Evolutionary conservation across 768 basidiomycete genomes (phyloP).

Genomic region (Tricholoma flavovirens): DNA sequence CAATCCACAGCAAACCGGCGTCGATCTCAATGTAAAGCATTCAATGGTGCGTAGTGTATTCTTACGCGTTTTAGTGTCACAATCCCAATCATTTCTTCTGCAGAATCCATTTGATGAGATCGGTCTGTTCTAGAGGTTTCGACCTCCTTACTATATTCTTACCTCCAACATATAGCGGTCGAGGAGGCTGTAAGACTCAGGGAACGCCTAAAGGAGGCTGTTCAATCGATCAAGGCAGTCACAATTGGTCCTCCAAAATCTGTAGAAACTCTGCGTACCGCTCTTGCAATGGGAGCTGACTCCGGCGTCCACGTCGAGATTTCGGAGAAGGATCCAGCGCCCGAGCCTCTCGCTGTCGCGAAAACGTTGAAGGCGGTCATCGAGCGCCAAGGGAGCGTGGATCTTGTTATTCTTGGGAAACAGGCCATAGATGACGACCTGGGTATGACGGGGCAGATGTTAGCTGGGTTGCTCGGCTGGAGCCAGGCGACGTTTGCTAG

Average conservation of each 20-base stretch:
- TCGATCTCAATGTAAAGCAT: slow-evolving; percentile 97
- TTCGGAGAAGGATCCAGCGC: slow-evolving; percentile 62
- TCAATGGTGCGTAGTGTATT: slow-evolving; percentile 70
- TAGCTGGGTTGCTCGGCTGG: slow-evolving; percentile 89
- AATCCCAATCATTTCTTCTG: background rate
- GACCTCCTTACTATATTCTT: background rate
- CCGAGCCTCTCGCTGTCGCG: slow-evolving; percentile 90
- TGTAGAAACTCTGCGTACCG: slow-evolving; percentile 86
- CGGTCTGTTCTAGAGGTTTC: slow-evolving; percentile 40
- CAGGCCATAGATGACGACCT: slow-evolving; percentile 98
- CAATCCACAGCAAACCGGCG: slow-evolving; percentile 89
- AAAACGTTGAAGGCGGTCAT: slow-evolving; percentile 78
- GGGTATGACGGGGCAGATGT: slow-evolving; percentile 95
- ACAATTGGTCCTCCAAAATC: slow-evolving; percentile 94
- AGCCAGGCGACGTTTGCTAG: slow-evolving; percentile 94
- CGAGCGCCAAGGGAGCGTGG: slow-evolving; percentile 55
- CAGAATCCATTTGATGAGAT: slow-evolving; percentile 99
- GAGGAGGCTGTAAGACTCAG: slow-evolving; percentile 97
- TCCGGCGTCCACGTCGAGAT: slow-evolving; percentile 85
- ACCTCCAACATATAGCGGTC: slow-evolving; percentile 52
- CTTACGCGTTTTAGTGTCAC: background rate
- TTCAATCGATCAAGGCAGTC: slow-evolving; percentile 85
- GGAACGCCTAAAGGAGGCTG: slow-evolving; percentile 66
- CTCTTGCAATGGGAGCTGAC: slow-evolving; percentile 98
- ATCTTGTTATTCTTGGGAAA: slow-evolving; percentile 94